Base-by-base conservation (phyloP, 192 early-diverging fungal species). In the Rhizophagus prolifer region DNA sequence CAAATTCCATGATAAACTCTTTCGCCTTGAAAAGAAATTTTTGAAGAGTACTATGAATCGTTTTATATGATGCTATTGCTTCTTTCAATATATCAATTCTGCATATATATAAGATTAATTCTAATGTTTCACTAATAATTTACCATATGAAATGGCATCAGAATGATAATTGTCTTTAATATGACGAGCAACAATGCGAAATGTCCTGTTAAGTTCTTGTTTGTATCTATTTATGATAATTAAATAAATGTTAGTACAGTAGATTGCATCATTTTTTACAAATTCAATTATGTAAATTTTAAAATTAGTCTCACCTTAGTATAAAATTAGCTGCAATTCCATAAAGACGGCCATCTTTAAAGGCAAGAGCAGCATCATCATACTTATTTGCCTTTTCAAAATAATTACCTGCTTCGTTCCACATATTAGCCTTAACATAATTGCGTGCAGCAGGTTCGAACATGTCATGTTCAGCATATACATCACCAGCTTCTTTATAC, bases 361-460 rank as follows among this genome's bases (percentile, higher is more conserved):
- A 73, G 28, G 73, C 73, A 5, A 19, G n/a, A 41, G 31, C 31
- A 30, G 73, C 73, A 7, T 74, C 41, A 63, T 38, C 26, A 44
- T 74, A 74, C 14, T 74, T 74, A 7, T 74, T 46, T 62, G 60
- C 73, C 25, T 47, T 64, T 74, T 64, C 60, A 25, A 28, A 74
- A 63, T 63, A 26, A 0, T 63, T 7, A 21, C 58, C 73, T 6
- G 73, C 61, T 13, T 61, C 36, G 9, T 46, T 0, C 19, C 10
- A 74, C 6, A 14, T 63, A 12, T 74, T 61, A 1, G n/a, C 23
- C 13, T 62, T 47, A n/a, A 14, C 0, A 26, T 46, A 74, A 64
- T 41, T 64, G 30, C 19, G 31, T 1, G 73, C 73, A 28, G 61
- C 73, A 47, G 12, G 7, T 16, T 74, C 73, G 13, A 64, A 64